Conservation (phyloP, 129 eudicot genomes). For the Tagetes patula region DNA sequence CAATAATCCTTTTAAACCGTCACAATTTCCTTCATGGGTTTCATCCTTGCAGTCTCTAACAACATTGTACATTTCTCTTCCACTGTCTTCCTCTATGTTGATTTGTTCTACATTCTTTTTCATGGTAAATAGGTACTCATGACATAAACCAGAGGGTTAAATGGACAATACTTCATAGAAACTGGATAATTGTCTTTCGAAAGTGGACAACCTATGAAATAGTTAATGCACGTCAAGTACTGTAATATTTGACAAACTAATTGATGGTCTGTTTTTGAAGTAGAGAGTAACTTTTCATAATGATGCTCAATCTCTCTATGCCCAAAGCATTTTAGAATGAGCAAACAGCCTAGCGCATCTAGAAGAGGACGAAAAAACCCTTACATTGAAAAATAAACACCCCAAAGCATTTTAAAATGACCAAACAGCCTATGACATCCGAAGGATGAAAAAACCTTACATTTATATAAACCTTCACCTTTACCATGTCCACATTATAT, state of each 20-base stretch:
- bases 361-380: not conserved
- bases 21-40: conserved; percentile 78
- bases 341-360: not conserved
- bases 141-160: not conserved
- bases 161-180: not conserved
- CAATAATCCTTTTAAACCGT: conserved; percentile 64
- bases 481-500: not conserved
- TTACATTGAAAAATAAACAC: not conserved
- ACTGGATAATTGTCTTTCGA: not conserved
- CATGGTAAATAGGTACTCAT: not conserved
- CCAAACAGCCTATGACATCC: not conserved
- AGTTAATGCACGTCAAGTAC: not conserved
- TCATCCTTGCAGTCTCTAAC: conserved; percentile 62
- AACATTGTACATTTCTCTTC: conserved; percentile 62
- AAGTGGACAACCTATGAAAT: not conserved
- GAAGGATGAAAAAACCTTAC: not conserved
- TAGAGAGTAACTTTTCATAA: not conserved
- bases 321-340: not conserved
- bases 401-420: not conserved
- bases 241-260: not conserved
- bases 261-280: not conserved
- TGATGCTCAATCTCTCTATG: not conserved
- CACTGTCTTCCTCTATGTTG: conserved; percentile 19
- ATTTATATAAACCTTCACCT: not conserved
- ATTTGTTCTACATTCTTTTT: not conserved